Conservation (phyloP, 1,139 yeast genomes). For the Geotrichum siamense region DNA sequence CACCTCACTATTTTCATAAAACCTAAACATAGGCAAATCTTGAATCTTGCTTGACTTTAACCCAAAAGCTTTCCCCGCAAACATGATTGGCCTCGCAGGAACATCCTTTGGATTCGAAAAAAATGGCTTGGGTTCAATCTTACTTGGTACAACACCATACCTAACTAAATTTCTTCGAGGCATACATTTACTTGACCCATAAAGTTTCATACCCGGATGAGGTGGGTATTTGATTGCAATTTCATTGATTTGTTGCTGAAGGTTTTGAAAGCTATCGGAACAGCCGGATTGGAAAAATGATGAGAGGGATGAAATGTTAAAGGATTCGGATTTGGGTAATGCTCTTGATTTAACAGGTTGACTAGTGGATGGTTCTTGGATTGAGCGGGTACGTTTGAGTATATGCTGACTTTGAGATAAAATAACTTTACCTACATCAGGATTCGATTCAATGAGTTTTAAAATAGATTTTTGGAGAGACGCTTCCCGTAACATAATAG, state of each 20-base stretch:
- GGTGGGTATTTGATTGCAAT: not conserved
- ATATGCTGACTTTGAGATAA: slow-evolving; percentile 5
- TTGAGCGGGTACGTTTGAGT: slow-evolving; percentile 2
- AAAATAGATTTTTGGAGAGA: slow-evolving; percentile 8
- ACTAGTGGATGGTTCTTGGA: not conserved
- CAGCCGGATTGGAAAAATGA: not conserved
- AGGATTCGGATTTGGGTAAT: not conserved
- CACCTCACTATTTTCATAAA: slow-evolving; percentile 15
- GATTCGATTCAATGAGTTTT: slow-evolving; percentile 3
- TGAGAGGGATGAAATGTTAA: not conserved
- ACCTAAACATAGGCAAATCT: slow-evolving; percentile 24
- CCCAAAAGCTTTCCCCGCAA: slow-evolving; percentile 58
- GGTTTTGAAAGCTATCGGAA: not conserved
- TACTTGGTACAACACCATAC: slow-evolving; percentile 22
- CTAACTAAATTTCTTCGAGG: not conserved
- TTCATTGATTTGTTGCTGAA: not conserved
- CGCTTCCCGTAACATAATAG: slow-evolving; percentile 9
- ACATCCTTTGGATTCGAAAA: slow-evolving; percentile 49
- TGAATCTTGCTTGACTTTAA: slow-evolving; percentile 32
- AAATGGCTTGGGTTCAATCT: slow-evolving; percentile 56
- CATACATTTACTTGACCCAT: no score
- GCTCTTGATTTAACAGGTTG: not conserved
- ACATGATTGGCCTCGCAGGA: slow-evolving; percentile 49
- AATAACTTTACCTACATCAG: not conserved
- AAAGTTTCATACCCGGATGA: not conserved